These are phyloP conservation scores for Zygoascus hellenicus DNA, from an alignment of 1,139 yeast genomes.

Conservation along the genomic window DNA sequence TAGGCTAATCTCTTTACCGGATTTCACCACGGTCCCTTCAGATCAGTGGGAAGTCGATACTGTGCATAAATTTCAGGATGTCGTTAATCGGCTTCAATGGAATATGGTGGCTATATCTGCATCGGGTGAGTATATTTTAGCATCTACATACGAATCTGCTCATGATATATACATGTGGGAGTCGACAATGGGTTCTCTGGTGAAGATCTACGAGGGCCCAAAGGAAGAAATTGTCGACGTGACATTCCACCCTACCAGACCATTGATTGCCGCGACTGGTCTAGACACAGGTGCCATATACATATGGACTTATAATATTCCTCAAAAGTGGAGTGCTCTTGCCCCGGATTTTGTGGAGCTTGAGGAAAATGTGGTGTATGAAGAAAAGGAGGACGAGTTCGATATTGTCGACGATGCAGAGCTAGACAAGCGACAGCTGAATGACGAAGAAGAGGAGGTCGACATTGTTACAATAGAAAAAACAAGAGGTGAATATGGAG, in stretches of 20 bases:
- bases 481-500: slow-evolving; percentile 25
- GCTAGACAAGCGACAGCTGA: slow-evolving; percentile 51
- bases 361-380: slow-evolving; percentile 84
- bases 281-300: slow-evolving; percentile 79
- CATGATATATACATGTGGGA: slow-evolving; percentile 95
- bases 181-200: slow-evolving; percentile 76
- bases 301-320: slow-evolving; percentile 75
- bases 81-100: slow-evolving; percentile 86
- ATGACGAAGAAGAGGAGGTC: slow-evolving; percentile 65
- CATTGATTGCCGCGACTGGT: slow-evolving; percentile 83
- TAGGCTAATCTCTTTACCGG: slow-evolving; percentile 59
- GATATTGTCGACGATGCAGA: slow-evolving; percentile 69
- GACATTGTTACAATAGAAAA: slow-evolving; percentile 62
- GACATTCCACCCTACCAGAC: slow-evolving; percentile 68
- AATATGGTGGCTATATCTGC: slow-evolving; percentile 71
- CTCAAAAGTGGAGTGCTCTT: slow-evolving; percentile 94
- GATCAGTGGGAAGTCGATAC: slow-evolving; percentile 54
- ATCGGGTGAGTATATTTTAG: slow-evolving; percentile 77
- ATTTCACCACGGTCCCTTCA: slow-evolving; percentile 28
- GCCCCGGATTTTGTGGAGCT: slow-evolving; percentile 97
- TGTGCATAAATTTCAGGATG: slow-evolving; percentile 84
- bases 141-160: slow-evolving; percentile 80
- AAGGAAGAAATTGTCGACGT: slow-evolving; percentile 76
- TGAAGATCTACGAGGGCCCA: slow-evolving; percentile 89
- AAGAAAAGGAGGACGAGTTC: slow-evolving; percentile 88